Evolutionary conservation across 305 asterid genomes (phyloP).

Genomic region (Fraxinus albicans): DNA sequence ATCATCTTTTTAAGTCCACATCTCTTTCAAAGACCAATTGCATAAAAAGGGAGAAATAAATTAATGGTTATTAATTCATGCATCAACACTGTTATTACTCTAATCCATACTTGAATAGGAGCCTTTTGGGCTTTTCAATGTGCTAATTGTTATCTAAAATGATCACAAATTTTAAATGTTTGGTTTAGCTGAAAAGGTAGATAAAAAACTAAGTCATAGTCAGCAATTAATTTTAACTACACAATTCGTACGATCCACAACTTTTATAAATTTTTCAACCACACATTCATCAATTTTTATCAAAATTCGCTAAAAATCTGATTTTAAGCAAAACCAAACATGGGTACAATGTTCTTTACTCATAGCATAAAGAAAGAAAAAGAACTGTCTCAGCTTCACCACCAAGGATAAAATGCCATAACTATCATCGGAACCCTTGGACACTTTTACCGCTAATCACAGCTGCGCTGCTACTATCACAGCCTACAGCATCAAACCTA

Average conservation of each 20-base stretch:
- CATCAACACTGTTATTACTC: not conserved
- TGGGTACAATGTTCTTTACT: not conserved
- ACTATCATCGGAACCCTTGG: not conserved
- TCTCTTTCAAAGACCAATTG: constrained; percentile 45
- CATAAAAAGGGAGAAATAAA: constrained; percentile 13
- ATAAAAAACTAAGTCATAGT: not conserved
- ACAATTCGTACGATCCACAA: not conserved
- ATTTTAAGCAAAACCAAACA: not conserved
- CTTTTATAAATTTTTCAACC: not conserved
- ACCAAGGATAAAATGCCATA: not conserved
- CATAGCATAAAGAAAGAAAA: not conserved
- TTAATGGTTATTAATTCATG: constrained; percentile 5
- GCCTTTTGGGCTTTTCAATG: not conserved
- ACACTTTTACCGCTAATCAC: not conserved
- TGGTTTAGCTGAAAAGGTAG: not conserved
- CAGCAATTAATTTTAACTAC: not conserved
- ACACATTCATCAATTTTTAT: not conserved
- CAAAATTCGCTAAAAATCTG: not conserved
- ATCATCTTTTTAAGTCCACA: constrained; percentile 96
- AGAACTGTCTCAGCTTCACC: not conserved
- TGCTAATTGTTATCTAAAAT: not conserved
- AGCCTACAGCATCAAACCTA: not conserved
- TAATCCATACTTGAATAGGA: not conserved
- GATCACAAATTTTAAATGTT: not conserved
- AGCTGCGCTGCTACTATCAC: not conserved